Base-by-base conservation (phyloP, 2,329 filamentous ascomycete species). In the Tolypocladium ophioglossoides region DNA sequence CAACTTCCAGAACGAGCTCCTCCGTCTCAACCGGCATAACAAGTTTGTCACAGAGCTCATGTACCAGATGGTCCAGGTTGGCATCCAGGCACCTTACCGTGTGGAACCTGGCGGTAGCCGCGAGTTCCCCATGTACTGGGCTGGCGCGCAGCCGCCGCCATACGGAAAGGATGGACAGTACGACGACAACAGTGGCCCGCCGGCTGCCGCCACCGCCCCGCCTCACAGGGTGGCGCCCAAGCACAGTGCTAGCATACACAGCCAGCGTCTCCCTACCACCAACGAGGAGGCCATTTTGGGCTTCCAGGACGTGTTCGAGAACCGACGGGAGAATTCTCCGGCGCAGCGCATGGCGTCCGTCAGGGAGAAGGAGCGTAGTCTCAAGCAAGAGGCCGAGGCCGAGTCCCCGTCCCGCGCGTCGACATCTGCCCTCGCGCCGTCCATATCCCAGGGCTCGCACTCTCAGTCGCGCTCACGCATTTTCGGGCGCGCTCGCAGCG, bases 31-130 rank as follows among this genome's bases (percentile, higher is more conserved):
- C 62, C 83, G 92, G 20, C 88, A 94, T 63, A 96, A 96, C 77
- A 94, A 91, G 67, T 96, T 97, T 70, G 91, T 95, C 60, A 91
- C 87, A 59, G 90, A 94, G 57, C 75, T 97, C 64, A 95, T 96
- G 86, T 77, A 87, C 39, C 83, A 89, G 54, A 91, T 96, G 76
- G 80, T 87, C 57, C 83, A 89, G 54, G 78, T 92, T 52, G 89
- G 89, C 55, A 94, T 95, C 67, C 87, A 95, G 75, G 88, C 88
- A 53, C 90, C 91, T 6, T 69, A 68, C 64, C 71, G 72, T 54
- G 62, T 70, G 55, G 72, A 84, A 67, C 85, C 86, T 54, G 87
- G 87, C 61, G 83, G 84, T 65, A 86, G 82, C 65, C 75, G 82
- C 58, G 83, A 85, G 48, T 80, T 83, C 62, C 87, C 87, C 3